These are phyloP conservation scores for Lupinus albus DNA, from an alignment of 306 rosid species.

Conservation along the genomic window DNA sequence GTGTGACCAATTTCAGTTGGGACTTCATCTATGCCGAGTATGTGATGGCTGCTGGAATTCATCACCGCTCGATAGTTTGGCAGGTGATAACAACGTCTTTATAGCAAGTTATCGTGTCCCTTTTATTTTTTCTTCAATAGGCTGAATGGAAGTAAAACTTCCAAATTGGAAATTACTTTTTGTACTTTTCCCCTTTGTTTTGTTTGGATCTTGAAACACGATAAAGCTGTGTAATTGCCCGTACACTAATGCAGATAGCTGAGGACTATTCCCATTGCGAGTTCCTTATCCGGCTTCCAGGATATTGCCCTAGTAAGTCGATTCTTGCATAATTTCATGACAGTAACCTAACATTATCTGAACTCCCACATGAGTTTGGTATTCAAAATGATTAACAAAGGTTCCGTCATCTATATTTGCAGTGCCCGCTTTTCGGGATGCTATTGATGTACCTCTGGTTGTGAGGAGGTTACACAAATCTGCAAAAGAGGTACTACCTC, in stretches of 20 bases:
- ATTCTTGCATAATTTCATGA: constrained; percentile 14
- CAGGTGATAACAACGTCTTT: constrained; percentile 60
- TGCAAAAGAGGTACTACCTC: constrained; percentile 71
- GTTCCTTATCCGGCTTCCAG: constrained; percentile 95
- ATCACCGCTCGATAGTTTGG: constrained; percentile 94
- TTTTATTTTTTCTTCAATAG: constrained; percentile 17
- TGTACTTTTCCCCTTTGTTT: constrained; percentile 6
- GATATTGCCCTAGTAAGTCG: constrained; percentile 91
- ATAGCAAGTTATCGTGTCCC: constrained; percentile 18
- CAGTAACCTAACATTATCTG: constrained; percentile 22
- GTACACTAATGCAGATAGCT: constrained; percentile 64
- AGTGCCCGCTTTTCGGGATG: constrained; percentile 99
- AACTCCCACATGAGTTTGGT: background rate
- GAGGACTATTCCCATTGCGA: constrained; percentile 97
- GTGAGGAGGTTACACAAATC: constrained; percentile 92
- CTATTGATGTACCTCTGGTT: constrained; percentile 88
- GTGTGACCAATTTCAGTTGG: constrained; percentile 98
- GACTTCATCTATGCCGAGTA: constrained; percentile 98
- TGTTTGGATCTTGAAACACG: constrained; percentile 33
- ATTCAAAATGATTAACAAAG: constrained; percentile 17
- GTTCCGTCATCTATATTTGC: constrained; percentile 35
- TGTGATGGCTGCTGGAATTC: constrained; percentile 92
- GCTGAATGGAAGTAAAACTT: constrained; percentile 14
- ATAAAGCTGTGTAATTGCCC: constrained; percentile 24
- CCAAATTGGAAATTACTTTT: constrained; percentile 14